Percentiles rank a stretch among this genome's conserved stretches.
Evolutionary conservation across 2,329 filamentous ascomycete species (phyloP).

Genomic region (Colletotrichum salicis): DNA sequence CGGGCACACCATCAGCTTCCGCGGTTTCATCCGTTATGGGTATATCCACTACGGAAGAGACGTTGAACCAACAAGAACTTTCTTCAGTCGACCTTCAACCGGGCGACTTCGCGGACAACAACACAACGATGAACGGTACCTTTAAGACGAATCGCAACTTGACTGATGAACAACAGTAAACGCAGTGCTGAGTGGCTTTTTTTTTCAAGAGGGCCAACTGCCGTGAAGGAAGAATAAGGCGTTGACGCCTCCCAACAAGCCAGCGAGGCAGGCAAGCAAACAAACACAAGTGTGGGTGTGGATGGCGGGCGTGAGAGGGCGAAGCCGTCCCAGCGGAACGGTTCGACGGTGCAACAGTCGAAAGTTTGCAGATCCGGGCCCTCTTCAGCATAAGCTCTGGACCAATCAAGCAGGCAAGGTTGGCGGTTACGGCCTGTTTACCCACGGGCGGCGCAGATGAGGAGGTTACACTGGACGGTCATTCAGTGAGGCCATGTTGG

Average conservation of each 20-base stretch:
- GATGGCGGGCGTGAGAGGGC: slow-evolving; percentile 4
- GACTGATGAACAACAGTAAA: not conserved
- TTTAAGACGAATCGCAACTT: not conserved
- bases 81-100: slow-evolving; percentile 19
- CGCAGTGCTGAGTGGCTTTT: slow-evolving; percentile 3
- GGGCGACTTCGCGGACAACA: not conserved
- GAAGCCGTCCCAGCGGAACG: slow-evolving; percentile 33
- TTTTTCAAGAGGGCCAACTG: not conserved
- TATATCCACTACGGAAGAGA: slow-evolving; percentile 33
- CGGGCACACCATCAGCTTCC: slow-evolving; percentile 33
- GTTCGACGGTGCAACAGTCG: slow-evolving; percentile 34
- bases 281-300: not conserved
- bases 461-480: slow-evolving; percentile 26
- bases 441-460: slow-evolving; percentile 21
- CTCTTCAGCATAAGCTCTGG: slow-evolving; percentile 11
- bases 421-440: slow-evolving; percentile 28
- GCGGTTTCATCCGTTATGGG: slow-evolving; percentile 33
- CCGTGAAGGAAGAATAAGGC: not conserved
- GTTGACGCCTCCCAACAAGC: not conserved
- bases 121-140: not conserved
- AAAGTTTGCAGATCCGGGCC: slow-evolving; percentile 34
- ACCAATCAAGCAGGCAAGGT: slow-evolving; percentile 15
- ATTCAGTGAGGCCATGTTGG: slow-evolving; percentile 26
- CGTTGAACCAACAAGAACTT: slow-evolving; percentile 33
- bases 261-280: slow-evolving; percentile 11